These are phyloP conservation scores for Phytophthora pseudosyringae DNA, from an alignment of 352 stramenopile genomes.

Conservation along the genomic window DNA sequence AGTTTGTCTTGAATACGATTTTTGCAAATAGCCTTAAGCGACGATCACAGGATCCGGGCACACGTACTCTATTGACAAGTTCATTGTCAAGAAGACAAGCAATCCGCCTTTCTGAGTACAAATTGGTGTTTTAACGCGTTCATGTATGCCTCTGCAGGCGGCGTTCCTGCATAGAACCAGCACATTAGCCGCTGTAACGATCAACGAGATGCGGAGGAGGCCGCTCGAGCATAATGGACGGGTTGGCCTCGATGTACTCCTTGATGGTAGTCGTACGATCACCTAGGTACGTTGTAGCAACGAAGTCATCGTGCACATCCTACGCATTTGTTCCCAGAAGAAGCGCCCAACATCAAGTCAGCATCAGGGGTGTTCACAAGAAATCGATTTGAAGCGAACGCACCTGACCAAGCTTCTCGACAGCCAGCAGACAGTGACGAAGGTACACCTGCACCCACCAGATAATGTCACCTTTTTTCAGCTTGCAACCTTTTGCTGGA, in stretches of 20 bases:
- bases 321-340: conserved; percentile 1
- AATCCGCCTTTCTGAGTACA: no score
- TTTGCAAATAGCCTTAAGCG: no score
- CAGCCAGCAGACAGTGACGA: conserved; percentile 92
- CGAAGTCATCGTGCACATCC: conserved; percentile 81
- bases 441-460: conserved; percentile 77
- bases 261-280: conserved; percentile 89
- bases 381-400: conserved; percentile 3
- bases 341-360: neutral
- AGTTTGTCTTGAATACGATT: no score
- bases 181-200: conserved; percentile 75
- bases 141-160: neutral
- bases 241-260: conserved; percentile 83
- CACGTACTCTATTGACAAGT: no score
- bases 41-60: no score
- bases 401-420: conserved; percentile 77
- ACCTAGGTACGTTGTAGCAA: conserved; percentile 91
- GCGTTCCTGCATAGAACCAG: neutral
- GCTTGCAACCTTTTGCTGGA: neutral
- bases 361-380: neutral
- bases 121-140: neutral
- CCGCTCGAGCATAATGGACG: conserved; percentile 81
- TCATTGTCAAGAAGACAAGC: no score
- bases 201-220: conserved; percentile 76
- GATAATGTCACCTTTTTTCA: neutral